Conservation (phyloP, 345 rosid genomes). For the Arabidopsis thaliana region DNA sequence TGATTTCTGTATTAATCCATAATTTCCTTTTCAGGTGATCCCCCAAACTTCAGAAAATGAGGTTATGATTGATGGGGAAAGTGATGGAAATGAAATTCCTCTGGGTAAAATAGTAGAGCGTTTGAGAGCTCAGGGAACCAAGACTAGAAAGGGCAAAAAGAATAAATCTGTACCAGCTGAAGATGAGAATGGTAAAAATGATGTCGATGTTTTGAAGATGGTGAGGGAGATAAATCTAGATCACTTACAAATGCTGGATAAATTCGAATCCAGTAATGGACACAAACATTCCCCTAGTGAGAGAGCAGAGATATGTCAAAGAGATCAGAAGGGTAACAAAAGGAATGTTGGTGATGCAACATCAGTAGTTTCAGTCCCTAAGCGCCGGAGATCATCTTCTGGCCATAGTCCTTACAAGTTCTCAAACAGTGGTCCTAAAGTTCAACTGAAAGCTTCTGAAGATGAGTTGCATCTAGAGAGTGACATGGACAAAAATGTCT, state of each 20-base stretch:
- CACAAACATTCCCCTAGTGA: constrained; percentile 56
- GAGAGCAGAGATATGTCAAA: constrained; percentile 49
- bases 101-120: constrained; percentile 74
- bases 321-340: constrained; percentile 60
- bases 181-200: constrained; percentile 59
- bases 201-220: constrained; percentile 86
- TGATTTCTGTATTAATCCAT: constrained; percentile 30
- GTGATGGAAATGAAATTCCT: constrained; percentile 81
- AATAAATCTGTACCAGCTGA: constrained; percentile 52
- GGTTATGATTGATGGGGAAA: constrained; percentile 60
- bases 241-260: constrained; percentile 56
- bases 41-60: constrained; percentile 52
- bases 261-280: constrained; percentile 85
- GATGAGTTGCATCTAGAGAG: constrained; percentile 47
- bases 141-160: constrained; percentile 61
- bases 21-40: constrained; percentile 54
- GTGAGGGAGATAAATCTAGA: constrained; percentile 92
- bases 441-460: constrained; percentile 46
- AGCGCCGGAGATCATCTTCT: constrained; percentile 71
- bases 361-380: constrained; percentile 72
- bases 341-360: constrained; percentile 59
- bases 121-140: constrained; percentile 71
- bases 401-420: constrained; percentile 60
- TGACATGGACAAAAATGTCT: constrained; percentile 42
- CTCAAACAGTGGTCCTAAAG: constrained; percentile 49